These are phyloP conservation scores for Nepenthes alata DNA, from an alignment of 179 eudicot species.

Conservation along the genomic window DNA sequence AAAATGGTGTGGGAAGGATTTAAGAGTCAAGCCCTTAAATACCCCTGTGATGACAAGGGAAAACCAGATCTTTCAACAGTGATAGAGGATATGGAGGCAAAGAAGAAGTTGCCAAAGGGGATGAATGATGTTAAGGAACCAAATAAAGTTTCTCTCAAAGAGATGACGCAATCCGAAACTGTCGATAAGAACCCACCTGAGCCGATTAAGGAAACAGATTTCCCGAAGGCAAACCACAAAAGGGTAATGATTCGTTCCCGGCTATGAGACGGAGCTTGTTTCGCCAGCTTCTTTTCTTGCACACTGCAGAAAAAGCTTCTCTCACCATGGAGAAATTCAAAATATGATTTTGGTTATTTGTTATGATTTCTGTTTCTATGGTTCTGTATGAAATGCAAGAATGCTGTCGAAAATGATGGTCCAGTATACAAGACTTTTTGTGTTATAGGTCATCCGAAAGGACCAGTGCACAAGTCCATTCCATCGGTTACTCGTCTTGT, in stretches of 20 bases:
- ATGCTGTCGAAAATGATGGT: too few species aligned
- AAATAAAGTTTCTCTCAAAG: constrained; percentile 8
- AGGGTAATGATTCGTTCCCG: constrained; percentile 61
- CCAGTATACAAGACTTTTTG: too few species aligned
- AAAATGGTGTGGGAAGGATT: constrained; percentile 30
- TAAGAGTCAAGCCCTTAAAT: constrained; percentile 13
- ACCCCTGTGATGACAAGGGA: constrained; percentile 11
- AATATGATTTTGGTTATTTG: too few species aligned
- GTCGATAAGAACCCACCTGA: constrained; percentile 18
- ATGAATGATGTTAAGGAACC: constrained; percentile 18
- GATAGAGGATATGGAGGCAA: constrained; percentile 33
- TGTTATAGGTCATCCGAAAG: too few species aligned
- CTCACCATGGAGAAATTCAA: too few species aligned
- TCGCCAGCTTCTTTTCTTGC: too few species aligned
- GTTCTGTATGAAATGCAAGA: too few species aligned
- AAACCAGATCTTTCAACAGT: constrained; percentile 12
- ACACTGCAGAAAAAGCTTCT: too few species aligned
- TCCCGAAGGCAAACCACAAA: constrained; percentile 15
- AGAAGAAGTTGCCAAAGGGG: constrained; percentile 30
- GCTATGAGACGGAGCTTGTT: constrained; percentile 16
- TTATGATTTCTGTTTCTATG: too few species aligned
- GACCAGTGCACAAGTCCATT: too few species aligned
- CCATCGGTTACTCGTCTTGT: too few species aligned
- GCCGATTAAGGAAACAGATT: constrained; percentile 18
- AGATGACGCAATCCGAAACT: constrained; percentile 17